Percentiles rank a stretch among this genome's conserved stretches.
Evolutionary conservation across 2,329 filamentous ascomycete genomes (phyloP).

Genomic region (Colletotrichum chrysophilum): DNA sequence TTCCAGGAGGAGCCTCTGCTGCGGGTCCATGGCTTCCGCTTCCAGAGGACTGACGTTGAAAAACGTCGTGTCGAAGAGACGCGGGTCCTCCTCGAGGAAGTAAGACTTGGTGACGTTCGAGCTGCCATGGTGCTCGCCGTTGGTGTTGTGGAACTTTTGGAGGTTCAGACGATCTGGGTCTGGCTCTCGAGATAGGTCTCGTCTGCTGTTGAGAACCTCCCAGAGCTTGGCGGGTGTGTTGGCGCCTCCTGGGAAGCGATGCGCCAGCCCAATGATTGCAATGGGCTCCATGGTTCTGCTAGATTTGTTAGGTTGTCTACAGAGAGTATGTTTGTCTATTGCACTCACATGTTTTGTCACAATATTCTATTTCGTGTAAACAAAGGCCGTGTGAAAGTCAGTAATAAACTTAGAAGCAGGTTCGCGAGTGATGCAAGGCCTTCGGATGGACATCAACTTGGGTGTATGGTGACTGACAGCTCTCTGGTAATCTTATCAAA

Average conservation of each 20-base stretch:
- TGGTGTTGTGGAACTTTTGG: not conserved
- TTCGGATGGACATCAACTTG: not conserved
- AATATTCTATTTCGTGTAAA: not conserved
- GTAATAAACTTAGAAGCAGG: fast-evolving
- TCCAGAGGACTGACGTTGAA: conserved; percentile 32
- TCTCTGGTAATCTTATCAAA: not conserved
- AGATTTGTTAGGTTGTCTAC: not conserved
- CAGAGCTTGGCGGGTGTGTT: conserved; percentile 9
- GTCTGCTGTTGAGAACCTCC: not conserved
- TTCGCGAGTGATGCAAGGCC: not conserved
- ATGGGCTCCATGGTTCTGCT: conserved; percentile 22
- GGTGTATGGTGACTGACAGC: not conserved
- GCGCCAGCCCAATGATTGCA: not conserved
- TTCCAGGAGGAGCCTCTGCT: conserved; percentile 37
- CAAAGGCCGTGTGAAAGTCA: not conserved
- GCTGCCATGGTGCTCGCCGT: conserved; percentile 25
- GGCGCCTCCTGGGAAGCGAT: conserved; percentile 8
- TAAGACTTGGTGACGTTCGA: conserved; percentile 26
- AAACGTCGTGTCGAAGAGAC: conserved; percentile 29
- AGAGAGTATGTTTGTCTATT: fast-evolving
- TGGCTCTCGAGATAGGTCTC: not conserved
- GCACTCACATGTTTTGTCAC: not conserved
- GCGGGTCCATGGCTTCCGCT: conserved; percentile 35
- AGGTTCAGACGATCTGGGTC: conserved; percentile 8
- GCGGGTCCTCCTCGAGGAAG: conserved; percentile 25